Evolutionary conservation across 1,284 basidiomycete species (phyloP).

Genomic region (Pyrrhoderma noxium): DNA sequence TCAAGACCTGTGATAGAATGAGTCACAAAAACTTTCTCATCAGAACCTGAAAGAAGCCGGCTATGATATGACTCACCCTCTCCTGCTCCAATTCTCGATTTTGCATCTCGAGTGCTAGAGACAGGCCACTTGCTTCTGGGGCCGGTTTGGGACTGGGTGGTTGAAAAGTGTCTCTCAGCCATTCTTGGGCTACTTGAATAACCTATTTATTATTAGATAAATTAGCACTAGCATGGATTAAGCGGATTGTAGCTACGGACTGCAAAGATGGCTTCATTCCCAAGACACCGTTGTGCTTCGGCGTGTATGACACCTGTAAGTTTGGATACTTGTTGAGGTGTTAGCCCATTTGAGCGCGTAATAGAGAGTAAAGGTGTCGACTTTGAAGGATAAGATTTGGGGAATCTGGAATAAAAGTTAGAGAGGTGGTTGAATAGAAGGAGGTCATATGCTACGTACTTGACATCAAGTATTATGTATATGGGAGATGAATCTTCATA

Average conservation of each 20-base stretch:
- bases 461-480: conserved; percentile 58
- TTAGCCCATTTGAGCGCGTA: conserved; percentile 45
- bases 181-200: conserved; percentile 59
- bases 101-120: conserved; percentile 68
- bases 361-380: conserved; percentile 61
- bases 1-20: conserved; percentile 24
- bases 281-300: conserved; percentile 42
- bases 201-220: conserved; percentile 36
- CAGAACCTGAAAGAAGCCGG: background rate
- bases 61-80: conserved; percentile 32
- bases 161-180: conserved; percentile 52
- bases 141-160: conserved; percentile 20
- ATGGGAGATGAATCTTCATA: conserved; percentile 56
- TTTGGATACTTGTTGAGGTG: conserved; percentile 40
- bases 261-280: conserved; percentile 10
- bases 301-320: conserved; percentile 50
- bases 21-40: background rate
- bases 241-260: background rate
- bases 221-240: background rate
- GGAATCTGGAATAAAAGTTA: conserved; percentile 44
- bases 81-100: conserved; percentile 61
- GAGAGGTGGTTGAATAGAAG: background rate
- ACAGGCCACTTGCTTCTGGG: conserved; percentile 45
- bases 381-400: conserved; percentile 67
- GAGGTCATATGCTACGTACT: conserved; percentile 35